These are phyloP conservation scores for Calonectria hongkongensis DNA, from an alignment of 2,329 filamentous ascomycete species.

Conservation along the genomic window DNA sequence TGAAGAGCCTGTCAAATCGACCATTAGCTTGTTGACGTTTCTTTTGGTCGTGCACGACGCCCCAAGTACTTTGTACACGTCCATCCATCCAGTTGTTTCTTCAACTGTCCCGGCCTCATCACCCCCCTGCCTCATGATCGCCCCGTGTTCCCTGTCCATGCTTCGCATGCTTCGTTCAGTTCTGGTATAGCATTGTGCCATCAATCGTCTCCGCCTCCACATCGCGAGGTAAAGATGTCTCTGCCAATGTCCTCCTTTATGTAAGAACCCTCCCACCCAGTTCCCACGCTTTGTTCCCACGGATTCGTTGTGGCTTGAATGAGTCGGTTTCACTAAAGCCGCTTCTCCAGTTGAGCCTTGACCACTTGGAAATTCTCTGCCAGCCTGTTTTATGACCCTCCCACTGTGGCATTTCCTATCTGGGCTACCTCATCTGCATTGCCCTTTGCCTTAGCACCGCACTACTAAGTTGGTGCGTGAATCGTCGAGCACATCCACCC, in stretches of 20 bases:
- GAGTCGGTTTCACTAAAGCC: conserved; percentile 55
- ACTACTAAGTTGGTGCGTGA: conserved; percentile 48
- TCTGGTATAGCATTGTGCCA: conserved; percentile 53
- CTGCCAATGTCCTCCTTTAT: conserved; percentile 44
- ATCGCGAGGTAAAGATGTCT: conserved; percentile 49
- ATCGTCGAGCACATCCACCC: conserved; percentile 50
- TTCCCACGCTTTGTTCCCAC: conserved; percentile 53
- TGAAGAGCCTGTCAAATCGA: conserved; percentile 54
- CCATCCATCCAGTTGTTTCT: conserved; percentile 52
- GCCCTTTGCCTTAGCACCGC: conserved; percentile 54
- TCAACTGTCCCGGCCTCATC: conserved; percentile 50
- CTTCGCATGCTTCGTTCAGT: conserved; percentile 56
- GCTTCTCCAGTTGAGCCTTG: conserved; percentile 54
- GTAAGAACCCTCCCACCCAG: conserved; percentile 49
- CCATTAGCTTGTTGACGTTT: conserved; percentile 52
- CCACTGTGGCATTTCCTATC: conserved; percentile 62
- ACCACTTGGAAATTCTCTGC: conserved; percentile 55
- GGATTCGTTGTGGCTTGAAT: conserved; percentile 53
- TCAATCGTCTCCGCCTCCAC: conserved; percentile 57
- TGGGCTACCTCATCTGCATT: conserved; percentile 61
- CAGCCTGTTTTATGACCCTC: conserved; percentile 50
- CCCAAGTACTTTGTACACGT: conserved; percentile 46
- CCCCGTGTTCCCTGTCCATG: conserved; percentile 55
- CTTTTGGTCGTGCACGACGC: conserved; percentile 53
- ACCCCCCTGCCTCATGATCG: conserved; percentile 55